Evolutionary conservation across 345 rosid genomes (phyloP).

Genomic region (Bruguiera sexangula): DNA sequence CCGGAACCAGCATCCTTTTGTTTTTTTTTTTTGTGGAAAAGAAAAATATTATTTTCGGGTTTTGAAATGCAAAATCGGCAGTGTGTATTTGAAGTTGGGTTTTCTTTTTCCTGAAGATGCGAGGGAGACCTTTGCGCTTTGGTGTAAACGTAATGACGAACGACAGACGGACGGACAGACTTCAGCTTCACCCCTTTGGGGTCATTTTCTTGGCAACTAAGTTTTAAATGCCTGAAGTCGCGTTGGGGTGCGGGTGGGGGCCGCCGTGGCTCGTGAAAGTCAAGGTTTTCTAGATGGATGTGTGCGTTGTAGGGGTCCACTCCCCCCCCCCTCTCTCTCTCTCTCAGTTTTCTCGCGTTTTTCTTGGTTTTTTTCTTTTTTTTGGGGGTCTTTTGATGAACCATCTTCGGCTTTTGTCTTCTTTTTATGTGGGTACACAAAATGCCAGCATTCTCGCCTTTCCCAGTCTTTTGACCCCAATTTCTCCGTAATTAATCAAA

Average conservation of each 20-base stretch:
- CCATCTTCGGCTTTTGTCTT: slow-evolving; percentile 4
- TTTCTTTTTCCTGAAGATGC: not conserved
- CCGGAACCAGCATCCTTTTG: slow-evolving; percentile 35
- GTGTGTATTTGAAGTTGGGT: not conserved
- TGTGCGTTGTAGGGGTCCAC: not conserved
- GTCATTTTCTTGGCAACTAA: slow-evolving; percentile 7
- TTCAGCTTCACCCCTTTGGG: not conserved
- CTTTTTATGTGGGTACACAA: not conserved
- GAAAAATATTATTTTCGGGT: not conserved
- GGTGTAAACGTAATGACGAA: not conserved
- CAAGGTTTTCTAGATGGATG: slow-evolving; percentile 34
- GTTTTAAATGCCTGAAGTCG: not conserved
- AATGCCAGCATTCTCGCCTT: not conserved
- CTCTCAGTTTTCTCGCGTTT: not conserved
- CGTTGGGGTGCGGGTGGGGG: not conserved
- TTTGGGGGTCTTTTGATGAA: not conserved
- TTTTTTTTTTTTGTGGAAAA: not conserved
- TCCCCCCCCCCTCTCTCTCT: not conserved
- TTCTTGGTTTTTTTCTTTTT: not conserved
- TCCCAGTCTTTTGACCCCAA: not conserved
- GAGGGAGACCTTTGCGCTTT: not conserved
- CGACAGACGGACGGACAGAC: too few relatives aligned
- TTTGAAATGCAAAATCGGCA: not conserved
- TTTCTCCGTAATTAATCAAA: too few relatives aligned
- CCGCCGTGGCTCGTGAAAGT: slow-evolving; percentile 14